Percentiles rank a stretch among this genome's conserved stretches.
phyloP scores from a whole-genome alignment of 2,329 filamentous ascomycete species.

The Pseudogymnoascus sp. region DNA sequence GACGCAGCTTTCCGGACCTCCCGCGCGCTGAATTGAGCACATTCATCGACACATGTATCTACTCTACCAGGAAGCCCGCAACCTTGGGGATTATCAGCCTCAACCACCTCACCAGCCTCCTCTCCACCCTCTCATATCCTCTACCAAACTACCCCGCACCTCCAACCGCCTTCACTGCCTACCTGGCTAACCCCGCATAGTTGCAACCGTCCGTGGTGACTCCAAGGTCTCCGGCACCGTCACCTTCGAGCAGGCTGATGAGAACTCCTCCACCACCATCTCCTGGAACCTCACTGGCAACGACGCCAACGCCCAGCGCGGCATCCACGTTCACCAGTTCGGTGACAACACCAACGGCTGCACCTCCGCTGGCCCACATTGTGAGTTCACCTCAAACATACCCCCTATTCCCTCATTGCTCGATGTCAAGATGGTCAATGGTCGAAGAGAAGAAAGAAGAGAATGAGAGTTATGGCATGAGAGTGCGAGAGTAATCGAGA shows the following conservation, averaged over 20 bases:
- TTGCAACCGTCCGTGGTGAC: conserved; percentile 96
- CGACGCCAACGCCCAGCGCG: conserved; percentile 92
- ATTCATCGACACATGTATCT: conserved; percentile 34
- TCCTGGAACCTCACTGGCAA: conserved; percentile 88
- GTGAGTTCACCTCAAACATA: conserved; percentile 45
- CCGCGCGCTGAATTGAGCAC: conserved; percentile 53
- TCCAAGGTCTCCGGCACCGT: conserved; percentile 91
- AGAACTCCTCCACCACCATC: conserved; percentile 76
- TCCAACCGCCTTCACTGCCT: neutral
- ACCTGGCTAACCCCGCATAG: conserved; percentile 39
- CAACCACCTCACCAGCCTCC: conserved; percentile 14
- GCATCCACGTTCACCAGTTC: conserved; percentile 98
- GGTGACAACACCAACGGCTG: conserved; percentile 99
- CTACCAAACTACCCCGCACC: neutral
- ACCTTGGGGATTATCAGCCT: conserved; percentile 40
- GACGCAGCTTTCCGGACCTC: conserved; percentile 22
- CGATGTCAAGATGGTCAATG: neutral
- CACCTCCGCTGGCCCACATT: conserved; percentile 96
- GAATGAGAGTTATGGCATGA: neutral
- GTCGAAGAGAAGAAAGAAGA: neutral
- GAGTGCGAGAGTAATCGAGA: neutral
- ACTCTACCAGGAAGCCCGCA: conserved; percentile 23
- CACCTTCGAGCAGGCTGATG: conserved; percentile 85
- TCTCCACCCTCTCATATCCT: neutral
- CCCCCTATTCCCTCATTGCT: neutral